phyloP scores from a whole-genome alignment of 345 rosid genomes.

The Pelargonium nanum region DNA sequence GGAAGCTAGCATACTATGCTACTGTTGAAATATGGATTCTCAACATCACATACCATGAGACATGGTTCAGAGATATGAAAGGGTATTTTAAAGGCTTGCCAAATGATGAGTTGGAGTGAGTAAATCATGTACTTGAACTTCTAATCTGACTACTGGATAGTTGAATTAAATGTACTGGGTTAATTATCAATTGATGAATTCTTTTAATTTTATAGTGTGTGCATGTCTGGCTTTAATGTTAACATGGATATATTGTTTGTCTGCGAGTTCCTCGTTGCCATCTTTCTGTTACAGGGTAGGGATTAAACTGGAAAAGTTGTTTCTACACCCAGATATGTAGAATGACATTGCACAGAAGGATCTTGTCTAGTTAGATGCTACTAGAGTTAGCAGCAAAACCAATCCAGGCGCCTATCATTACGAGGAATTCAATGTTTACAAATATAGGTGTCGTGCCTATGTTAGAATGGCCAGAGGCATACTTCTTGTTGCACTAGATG shows the following conservation, averaged over 20 bases:
- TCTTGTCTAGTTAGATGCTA: not conserved
- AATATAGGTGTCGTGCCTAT: not conserved
- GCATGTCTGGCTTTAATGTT: not conserved
- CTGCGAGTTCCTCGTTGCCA: not conserved
- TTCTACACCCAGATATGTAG: too few relatives aligned
- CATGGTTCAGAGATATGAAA: constrained; percentile 63
- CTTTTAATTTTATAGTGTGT: not conserved
- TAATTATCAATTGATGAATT: not conserved
- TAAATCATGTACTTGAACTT: constrained; percentile 11
- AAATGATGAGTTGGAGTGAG: constrained; percentile 79
- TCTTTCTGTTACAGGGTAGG: too few relatives aligned
- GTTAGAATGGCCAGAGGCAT: not conserved
- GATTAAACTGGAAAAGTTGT: too few relatives aligned
- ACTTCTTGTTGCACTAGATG: not conserved
- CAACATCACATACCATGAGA: constrained; percentile 38
- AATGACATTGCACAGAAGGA: too few relatives aligned
- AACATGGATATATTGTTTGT: not conserved
- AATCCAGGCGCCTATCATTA: not conserved
- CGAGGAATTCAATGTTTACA: not conserved
- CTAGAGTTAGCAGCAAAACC: not conserved
- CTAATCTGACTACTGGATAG: not conserved
- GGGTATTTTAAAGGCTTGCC: constrained; percentile 77
- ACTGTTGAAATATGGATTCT: constrained; percentile 53
- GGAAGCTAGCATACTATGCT: constrained; percentile 75
- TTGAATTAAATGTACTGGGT: not conserved